Base-by-base conservation (phyloP, 148 eudicot species). In the Simmondsia chinensis region DNA sequence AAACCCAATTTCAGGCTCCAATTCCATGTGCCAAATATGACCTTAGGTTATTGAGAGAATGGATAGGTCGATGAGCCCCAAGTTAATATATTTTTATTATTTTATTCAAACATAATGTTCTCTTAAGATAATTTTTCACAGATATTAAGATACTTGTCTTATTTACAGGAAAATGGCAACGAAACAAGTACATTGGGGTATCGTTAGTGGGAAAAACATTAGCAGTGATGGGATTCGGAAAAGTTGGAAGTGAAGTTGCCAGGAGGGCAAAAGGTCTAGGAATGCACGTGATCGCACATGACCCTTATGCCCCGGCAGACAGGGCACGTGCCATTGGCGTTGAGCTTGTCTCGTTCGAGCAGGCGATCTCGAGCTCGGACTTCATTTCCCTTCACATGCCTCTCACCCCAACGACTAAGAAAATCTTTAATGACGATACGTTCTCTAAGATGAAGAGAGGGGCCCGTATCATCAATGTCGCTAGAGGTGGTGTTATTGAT, bases 361-460 rank as follows among this genome's bases (percentile, higher is more conserved):
- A 83, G 27, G 96, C 89, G 43, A 64, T 83, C 20, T 50, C 89
- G 20, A 75, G 76, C 0, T 86, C 94, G 0, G 75, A 88, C 39
- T 88, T 88, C 43, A 54, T 83, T 48, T 88, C 96, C 10, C 87
- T 88, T 19, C 96, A 88, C 45, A 88, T 88, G 94, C 96, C 96
- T 22, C 96, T 88, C 33, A 88, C 96, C 25, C 70, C 89, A 1
- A 26, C 89, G 5, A 83, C 96, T 9, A 45, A 50, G 52, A 80
- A 83, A 71, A 27, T 88, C 30, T 70, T 88, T 50, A 88, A 83
- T 34, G 89, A 88, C 21, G 75, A 63, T 11, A 66, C 86, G 5
- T 80, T 88, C 61, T 52, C 83, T 21, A 83, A 83, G 77, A 80
- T 80, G 96, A 87, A 87, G 77, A 80, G 72, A 46, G 96, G 96